A percentile compares a stretch with the other conserved stretches of the same genome.
Evolutionary conservation across 75 land plant species (phyloP).

Genomic region (Larix kaempferi): DNA sequence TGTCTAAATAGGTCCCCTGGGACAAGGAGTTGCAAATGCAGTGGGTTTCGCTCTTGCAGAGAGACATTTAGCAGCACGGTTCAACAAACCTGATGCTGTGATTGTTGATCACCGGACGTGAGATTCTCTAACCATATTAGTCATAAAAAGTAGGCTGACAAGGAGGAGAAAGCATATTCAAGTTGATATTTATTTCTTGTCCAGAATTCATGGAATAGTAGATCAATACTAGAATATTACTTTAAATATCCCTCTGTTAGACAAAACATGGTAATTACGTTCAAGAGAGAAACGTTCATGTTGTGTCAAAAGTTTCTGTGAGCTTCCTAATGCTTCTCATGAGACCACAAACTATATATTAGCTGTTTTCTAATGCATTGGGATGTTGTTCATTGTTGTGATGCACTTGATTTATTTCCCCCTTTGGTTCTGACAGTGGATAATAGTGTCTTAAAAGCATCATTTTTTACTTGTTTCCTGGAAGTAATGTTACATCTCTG

Average conservation of each 20-base stretch:
- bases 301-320: background rate
- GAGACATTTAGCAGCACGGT: constrained; percentile 65
- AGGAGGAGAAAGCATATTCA: background rate
- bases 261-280: background rate
- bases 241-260: background rate
- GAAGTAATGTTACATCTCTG: background rate
- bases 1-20: constrained; percentile 52
- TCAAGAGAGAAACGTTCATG: background rate
- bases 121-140: background rate
- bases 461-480: constrained; percentile 1
- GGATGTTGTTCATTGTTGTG: background rate
- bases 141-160: background rate
- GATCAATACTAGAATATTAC: background rate
- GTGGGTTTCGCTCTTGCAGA: constrained; percentile 75
- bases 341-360: background rate
- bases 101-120: constrained; percentile 72
- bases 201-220: background rate
- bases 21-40: constrained; percentile 88
- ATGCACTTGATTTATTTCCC: background rate
- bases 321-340: background rate
- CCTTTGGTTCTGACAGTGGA: background rate
- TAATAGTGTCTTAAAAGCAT: background rate
- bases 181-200: too few species aligned
- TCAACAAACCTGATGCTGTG: constrained; percentile 50
- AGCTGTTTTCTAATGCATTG: background rate